phyloP scores from a whole-genome alignment of 2,329 filamentous ascomycete genomes.

The Cercospora citrullina region DNA sequence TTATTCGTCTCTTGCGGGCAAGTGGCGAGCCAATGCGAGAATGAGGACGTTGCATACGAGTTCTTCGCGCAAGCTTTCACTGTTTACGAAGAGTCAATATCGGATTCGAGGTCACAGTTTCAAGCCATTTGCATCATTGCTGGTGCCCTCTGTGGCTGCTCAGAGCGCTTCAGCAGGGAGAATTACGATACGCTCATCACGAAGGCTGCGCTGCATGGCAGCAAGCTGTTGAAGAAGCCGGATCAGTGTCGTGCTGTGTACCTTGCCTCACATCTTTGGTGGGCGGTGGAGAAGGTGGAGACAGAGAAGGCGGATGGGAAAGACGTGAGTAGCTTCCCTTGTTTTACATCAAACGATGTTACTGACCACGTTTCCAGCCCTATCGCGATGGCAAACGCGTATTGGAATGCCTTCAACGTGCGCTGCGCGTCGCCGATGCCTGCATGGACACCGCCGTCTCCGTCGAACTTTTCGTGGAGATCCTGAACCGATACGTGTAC shows the following conservation, averaged over 20 bases:
- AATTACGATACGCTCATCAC: slow-evolving; percentile 99
- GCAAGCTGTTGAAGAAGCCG: slow-evolving; percentile 94
- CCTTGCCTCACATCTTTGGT: slow-evolving; percentile 95
- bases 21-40: slow-evolving; percentile 84
- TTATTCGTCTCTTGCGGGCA: slow-evolving; percentile 91
- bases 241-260: slow-evolving; percentile 98
- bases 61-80: slow-evolving; percentile 98
- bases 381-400: slow-evolving; percentile 98
- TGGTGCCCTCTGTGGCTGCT: slow-evolving; percentile 80
- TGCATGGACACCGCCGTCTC: slow-evolving; percentile 99
- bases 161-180: slow-evolving; percentile 82
- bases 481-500: slow-evolving; percentile 96
- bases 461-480: slow-evolving; percentile 97
- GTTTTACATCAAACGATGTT: neutral
- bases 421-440: slow-evolving; percentile 91
- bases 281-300: slow-evolving; percentile 85
- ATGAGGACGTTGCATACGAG: slow-evolving; percentile 95
- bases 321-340: slow-evolving; percentile 27
- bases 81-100: slow-evolving; percentile 94
- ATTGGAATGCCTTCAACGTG: slow-evolving; percentile 91
- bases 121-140: slow-evolving; percentile 96
- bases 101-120: slow-evolving; percentile 94
- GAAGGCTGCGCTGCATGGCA: slow-evolving; percentile 93
- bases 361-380: slow-evolving; percentile 56
- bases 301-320: slow-evolving; percentile 46